Conservation (phyloP, 2,329 filamentous ascomycete species). For the Diplodia intermedia region DNA sequence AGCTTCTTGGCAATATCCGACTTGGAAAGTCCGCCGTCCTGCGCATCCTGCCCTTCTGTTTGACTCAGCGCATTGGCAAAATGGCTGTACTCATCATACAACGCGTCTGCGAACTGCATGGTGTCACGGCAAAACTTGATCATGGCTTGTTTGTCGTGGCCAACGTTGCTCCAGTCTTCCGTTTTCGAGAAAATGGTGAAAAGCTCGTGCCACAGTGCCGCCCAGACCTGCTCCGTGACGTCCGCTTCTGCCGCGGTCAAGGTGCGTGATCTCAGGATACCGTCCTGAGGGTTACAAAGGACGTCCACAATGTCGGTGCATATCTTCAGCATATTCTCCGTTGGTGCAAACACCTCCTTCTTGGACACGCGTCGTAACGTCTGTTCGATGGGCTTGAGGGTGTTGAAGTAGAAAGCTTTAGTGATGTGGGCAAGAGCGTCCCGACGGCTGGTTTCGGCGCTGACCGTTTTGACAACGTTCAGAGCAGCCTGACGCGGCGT, state of each 20-base stretch:
- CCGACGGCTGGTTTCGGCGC: slow-evolving; percentile 68
- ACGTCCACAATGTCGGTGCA: slow-evolving; percentile 68
- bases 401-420: slow-evolving; percentile 62
- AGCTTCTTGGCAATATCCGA: slow-evolving; percentile 59
- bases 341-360: slow-evolving; percentile 65
- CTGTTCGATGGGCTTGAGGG: slow-evolving; percentile 63
- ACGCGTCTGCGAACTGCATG: slow-evolving; percentile 88
- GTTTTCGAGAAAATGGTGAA: slow-evolving; percentile 82
- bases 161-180: slow-evolving; percentile 77
- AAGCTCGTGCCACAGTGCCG: slow-evolving; percentile 79
- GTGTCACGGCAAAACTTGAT: slow-evolving; percentile 92
- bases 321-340: slow-evolving; percentile 66
- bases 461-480: slow-evolving; percentile 82
- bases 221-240: slow-evolving; percentile 80
- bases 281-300: slow-evolving; percentile 68
- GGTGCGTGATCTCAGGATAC: slow-evolving; percentile 64
- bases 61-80: slow-evolving; percentile 73
- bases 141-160: slow-evolving; percentile 78
- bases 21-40: slow-evolving; percentile 39
- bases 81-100: slow-evolving; percentile 85
- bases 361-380: slow-evolving; percentile 63
- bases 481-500: slow-evolving; percentile 80
- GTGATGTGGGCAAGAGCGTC: slow-evolving; percentile 69
- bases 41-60: slow-evolving; percentile 45
- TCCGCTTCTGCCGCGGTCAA: slow-evolving; percentile 68